These are phyloP conservation scores for Fusarium ambrosium DNA, from an alignment of 2,329 filamentous ascomycete genomes.

Conservation along the genomic window DNA sequence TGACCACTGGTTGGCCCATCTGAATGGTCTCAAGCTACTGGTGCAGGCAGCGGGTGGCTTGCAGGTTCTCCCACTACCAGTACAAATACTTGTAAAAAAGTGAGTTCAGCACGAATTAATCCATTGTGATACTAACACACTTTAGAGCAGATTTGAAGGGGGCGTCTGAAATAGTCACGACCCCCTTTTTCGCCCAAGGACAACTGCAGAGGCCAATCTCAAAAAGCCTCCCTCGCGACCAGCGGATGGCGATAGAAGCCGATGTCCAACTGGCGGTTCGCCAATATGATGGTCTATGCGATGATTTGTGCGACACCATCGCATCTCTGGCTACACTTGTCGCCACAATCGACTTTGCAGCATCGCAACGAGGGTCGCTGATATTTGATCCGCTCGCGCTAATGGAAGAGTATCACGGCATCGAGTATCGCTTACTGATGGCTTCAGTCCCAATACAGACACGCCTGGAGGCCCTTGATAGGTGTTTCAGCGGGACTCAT, in stretches of 20 bases:
- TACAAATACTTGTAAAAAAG: slow-evolving; percentile 6
- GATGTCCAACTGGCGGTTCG: not conserved
- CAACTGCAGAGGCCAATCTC: not conserved
- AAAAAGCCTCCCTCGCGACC: not conserved
- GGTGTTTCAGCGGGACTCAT: not conserved
- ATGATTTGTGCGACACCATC: not conserved
- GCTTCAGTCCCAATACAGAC: not conserved
- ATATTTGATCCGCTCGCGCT: slow-evolving; percentile 8
- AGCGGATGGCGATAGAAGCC: not conserved
- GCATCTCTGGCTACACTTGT: not conserved
- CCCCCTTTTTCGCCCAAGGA: not conserved
- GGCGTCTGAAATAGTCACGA: not conserved
- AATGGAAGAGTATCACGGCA: slow-evolving; percentile 2
- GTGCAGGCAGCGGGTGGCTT: not conserved
- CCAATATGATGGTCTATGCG: not conserved
- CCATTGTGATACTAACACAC: not conserved
- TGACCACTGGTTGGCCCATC: slow-evolving; percentile 10
- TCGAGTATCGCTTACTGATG: slow-evolving; percentile 4
- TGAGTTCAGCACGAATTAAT: not conserved
- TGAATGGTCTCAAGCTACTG: slow-evolving; percentile 6
- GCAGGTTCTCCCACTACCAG: not conserved
- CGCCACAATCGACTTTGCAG: slow-evolving; percentile 1
- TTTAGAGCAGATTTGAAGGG: slow-evolving; percentile 7
- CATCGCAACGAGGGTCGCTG: not conserved
- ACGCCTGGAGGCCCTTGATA: not conserved